Conservation (phyloP, 352 stramenopile genomes). For the Pythium vanterpoolii region DNA sequence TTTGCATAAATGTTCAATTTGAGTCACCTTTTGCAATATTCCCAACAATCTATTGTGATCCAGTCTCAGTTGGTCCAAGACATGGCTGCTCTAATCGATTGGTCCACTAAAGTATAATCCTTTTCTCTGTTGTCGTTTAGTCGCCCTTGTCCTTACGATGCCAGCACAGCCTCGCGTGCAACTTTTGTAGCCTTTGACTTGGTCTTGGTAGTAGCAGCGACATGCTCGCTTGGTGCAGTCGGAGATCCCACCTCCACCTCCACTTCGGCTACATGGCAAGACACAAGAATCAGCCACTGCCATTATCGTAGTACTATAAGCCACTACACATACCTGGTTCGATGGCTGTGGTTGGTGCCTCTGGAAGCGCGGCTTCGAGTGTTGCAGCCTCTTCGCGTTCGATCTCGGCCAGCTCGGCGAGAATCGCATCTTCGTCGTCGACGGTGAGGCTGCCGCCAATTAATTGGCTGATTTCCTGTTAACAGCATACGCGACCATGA, state of each 20-base stretch:
- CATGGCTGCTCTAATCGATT: background rate
- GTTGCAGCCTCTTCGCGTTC: conserved; percentile 62
- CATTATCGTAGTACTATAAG: no score
- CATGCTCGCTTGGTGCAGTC: background rate
- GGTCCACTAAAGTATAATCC: background rate
- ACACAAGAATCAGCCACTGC: background rate
- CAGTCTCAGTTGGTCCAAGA: no score
- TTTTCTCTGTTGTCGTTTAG: no score
- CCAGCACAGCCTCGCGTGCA: conserved; percentile 5
- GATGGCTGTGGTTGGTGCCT: conserved; percentile 43
- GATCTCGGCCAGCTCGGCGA: conserved; percentile 83
- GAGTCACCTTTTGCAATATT: background rate
- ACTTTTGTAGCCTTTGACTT: conserved; percentile 4
- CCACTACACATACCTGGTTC: conserved; percentile 33
- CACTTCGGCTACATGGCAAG: background rate
- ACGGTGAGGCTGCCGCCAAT: conserved; percentile 73
- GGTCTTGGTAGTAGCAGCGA: background rate
- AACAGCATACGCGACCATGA: conserved; percentile 8
- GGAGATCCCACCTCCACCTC: background rate
- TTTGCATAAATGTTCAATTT: no score
- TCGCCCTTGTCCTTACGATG: no score
- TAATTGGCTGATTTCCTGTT: conserved; percentile 84
- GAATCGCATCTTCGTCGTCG: conserved; percentile 83
- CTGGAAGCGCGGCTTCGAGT: conserved; percentile 54
- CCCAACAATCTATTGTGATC: background rate